phyloP scores from a whole-genome alignment of 1,139 yeast species.

The Sugiyamaella paludigena region DNA sequence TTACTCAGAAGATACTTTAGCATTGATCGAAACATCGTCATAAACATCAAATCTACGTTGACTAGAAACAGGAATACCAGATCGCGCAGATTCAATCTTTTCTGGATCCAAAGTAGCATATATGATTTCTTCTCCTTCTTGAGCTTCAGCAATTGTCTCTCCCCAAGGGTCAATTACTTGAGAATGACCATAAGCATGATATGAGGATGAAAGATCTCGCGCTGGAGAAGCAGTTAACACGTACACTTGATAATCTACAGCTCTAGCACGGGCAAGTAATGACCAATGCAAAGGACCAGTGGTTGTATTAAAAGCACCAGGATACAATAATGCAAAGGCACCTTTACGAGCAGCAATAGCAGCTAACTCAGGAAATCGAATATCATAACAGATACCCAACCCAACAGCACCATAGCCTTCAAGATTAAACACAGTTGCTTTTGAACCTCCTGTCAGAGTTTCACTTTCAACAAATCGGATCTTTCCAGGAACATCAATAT shows the following conservation, averaged over 20 bases:
- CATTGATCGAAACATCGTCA: constrained; percentile 56
- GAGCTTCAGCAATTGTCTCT: constrained; percentile 76
- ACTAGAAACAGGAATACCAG: constrained; percentile 69
- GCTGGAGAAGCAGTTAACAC: constrained; percentile 87
- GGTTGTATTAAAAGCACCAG: constrained; percentile 93
- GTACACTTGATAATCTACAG: constrained; percentile 84
- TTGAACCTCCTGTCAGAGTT: constrained; percentile 72
- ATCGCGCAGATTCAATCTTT: constrained; percentile 58
- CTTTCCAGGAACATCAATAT: constrained; percentile 85
- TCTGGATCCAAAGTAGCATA: constrained; percentile 76
- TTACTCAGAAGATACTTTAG: constrained; percentile 29
- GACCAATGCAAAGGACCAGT: constrained; percentile 97
- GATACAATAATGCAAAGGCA: constrained; percentile 88
- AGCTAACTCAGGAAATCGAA: constrained; percentile 89
- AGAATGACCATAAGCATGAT: constrained; percentile 93
- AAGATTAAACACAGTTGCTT: constrained; percentile 70
- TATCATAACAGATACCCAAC: constrained; percentile 88
- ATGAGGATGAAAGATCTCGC: constrained; percentile 64
- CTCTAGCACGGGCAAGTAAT: constrained; percentile 77
- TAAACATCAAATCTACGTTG: constrained; percentile 89
- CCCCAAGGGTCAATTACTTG: constrained; percentile 85
- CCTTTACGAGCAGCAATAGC: constrained; percentile 69
- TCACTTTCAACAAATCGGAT: constrained; percentile 82
- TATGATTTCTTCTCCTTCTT: constrained; percentile 75
- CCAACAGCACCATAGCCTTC: constrained; percentile 78